Base-by-base conservation (phyloP, 495 filamentous ascomycete species). In the Aspergillus baeticus region DNA sequence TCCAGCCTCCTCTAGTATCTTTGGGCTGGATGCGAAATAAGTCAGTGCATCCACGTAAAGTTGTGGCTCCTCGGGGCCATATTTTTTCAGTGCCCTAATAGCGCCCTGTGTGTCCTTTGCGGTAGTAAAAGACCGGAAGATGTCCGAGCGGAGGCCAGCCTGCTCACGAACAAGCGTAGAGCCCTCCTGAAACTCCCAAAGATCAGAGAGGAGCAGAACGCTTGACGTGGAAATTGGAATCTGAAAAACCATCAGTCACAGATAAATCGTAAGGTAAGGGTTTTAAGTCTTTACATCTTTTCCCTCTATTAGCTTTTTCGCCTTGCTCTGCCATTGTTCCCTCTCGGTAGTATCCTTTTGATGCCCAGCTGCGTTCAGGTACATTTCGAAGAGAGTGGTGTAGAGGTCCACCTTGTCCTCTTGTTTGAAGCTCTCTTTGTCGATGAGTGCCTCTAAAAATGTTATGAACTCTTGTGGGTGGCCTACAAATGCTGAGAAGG, bases 361-460 rank as follows among this genome's bases (percentile, higher is more conserved):
- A n/a, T 83, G 78, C 60, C 83, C 88, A 37, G 92, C 88, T 52
- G 89, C 90, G 62, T 96, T 89, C 18, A 98, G 78, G 68, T 97
- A 98, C 85, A 98, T 96, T 66, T 98, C 94, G 67, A 98, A 98
- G 26, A 98, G 71, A 0, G 94, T 96, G 1, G 94, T 98, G 69
- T 93, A 93, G 37, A 98, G 83, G 69, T 98, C 95, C 6, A 83
- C 78, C 61, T 85, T 88, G 60, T 96, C 89, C 47, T 81, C 75
- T 46, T 89, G 76, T 21, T 81, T 84, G 5, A 94, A 70, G 20
- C 83, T 71, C 6, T 87, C 79, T 58, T 87, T 81, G 55, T 84
- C 79, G 6, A 89, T 82, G 49, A 86, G 92, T 20, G 88, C 88
- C 74, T 98, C 94, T 1, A 98, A 75, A 64, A 98, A 98, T 10